Percentiles rank a stretch among this genome's conserved stretches.
phyloP scores from a whole-genome alignment of 306 rosid genomes.

The Mucuna pruriens region DNA sequence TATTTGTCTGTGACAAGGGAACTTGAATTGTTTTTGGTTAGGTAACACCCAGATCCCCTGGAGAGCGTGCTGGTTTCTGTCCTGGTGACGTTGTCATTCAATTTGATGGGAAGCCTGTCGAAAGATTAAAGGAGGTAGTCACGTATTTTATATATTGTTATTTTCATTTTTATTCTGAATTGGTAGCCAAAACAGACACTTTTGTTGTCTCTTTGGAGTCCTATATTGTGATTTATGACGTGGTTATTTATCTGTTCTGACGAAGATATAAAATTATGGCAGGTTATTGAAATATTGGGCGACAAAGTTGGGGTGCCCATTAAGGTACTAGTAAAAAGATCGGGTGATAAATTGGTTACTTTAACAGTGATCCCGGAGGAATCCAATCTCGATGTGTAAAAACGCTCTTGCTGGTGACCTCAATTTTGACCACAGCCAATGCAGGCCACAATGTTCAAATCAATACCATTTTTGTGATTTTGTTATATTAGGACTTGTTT shows the following conservation, averaged over 20 bases:
- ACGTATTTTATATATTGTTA: neutral
- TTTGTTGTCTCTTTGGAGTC: neutral
- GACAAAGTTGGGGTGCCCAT: slow-evolving; percentile 75
- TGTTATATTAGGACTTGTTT: neutral
- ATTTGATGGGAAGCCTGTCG: slow-evolving; percentile 82
- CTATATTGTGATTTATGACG: no score
- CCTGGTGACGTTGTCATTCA: slow-evolving; percentile 85
- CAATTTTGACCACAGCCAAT: neutral
- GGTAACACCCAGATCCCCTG: slow-evolving; percentile 94
- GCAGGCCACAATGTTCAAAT: neutral
- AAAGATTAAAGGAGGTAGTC: slow-evolving; percentile 72
- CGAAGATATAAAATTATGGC: slow-evolving; percentile 34
- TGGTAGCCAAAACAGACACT: neutral
- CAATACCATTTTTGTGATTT: neutral
- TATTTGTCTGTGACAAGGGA: neutral
- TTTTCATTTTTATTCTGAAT: neutral
- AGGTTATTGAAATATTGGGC: slow-evolving; percentile 79
- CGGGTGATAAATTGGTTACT: slow-evolving; percentile 45
- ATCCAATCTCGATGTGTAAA: slow-evolving; percentile 54
- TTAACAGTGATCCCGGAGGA: slow-evolving; percentile 81
- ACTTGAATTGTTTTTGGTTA: slow-evolving; percentile 39
- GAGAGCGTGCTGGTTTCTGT: slow-evolving; percentile 75
- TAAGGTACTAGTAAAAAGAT: slow-evolving; percentile 67
- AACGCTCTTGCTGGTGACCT: neutral
- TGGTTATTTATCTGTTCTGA: slow-evolving; percentile 15